Evolutionary conservation across 176 grass and related monocot genomes (phyloP).

Genomic region (Oryza glumipatula): DNA sequence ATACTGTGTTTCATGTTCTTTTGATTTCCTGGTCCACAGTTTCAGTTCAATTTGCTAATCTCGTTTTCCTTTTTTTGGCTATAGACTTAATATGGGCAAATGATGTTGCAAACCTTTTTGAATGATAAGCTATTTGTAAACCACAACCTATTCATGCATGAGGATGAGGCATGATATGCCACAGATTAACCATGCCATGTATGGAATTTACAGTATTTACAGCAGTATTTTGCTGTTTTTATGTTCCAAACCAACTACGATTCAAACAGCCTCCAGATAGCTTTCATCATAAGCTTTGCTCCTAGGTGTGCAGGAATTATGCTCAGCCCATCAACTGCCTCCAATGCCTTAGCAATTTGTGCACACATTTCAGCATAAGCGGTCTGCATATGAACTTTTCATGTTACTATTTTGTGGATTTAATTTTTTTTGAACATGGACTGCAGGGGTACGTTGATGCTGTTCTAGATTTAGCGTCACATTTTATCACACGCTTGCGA

Average conservation of each 20-base stretch:
- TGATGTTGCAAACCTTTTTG: neutral
- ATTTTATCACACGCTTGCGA: constrained; percentile 94
- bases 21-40: constrained; percentile 26
- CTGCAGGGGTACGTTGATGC: constrained; percentile 95
- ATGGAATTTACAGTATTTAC: neutral
- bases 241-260: neutral
- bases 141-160: neutral
- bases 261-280: neutral
- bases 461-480: constrained; percentile 97
- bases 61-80: neutral
- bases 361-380: constrained; percentile 20
- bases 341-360: constrained; percentile 14
- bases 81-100: neutral
- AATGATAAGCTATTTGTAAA: neutral
- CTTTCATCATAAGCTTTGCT: constrained; percentile 23
- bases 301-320: constrained; percentile 33
- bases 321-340: constrained; percentile 2
- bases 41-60: constrained; percentile 21
- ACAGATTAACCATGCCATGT: neutral
- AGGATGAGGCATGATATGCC: neutral
- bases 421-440: constrained; percentile 36
- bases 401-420: constrained; percentile 35
- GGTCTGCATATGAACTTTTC: constrained; percentile 15
- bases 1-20: constrained; percentile 27
- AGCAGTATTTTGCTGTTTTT: neutral